These are phyloP conservation scores for Fomitiporia mediterranea DNA, from an alignment of 1,284 basidiomycete genomes.

Conservation along the genomic window DNA sequence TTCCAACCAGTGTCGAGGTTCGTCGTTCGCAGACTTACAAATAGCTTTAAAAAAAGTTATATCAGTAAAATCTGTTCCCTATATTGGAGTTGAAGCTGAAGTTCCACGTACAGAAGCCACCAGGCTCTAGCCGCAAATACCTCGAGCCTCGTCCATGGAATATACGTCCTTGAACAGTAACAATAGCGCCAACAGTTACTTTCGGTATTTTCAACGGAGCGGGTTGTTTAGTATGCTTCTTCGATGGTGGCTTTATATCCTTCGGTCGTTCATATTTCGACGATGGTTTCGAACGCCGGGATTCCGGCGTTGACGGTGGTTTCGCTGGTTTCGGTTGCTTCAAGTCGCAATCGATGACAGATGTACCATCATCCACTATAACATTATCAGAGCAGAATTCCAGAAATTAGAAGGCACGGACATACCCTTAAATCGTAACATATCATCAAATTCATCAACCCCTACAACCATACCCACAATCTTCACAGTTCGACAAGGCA, in stretches of 20 bases:
- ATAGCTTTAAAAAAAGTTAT: conserved; percentile 30
- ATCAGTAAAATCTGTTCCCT: background rate
- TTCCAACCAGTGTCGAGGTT: conserved; percentile 51
- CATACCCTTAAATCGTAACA: conserved; percentile 41
- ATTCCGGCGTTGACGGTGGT: background rate
- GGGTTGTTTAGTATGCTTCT: conserved; percentile 19
- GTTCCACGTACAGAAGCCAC: conserved; percentile 35
- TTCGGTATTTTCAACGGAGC: conserved; percentile 34
- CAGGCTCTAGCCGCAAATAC: conserved; percentile 41
- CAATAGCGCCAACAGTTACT: conserved; percentile 47
- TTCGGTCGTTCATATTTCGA: conserved; percentile 20
- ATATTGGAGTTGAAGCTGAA: background rate
- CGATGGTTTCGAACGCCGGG: background rate
- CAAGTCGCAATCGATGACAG: conserved; percentile 59
- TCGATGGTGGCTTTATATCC: conserved; percentile 7
- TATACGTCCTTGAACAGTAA: conserved; percentile 45
- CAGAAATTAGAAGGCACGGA: background rate
- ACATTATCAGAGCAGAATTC: conserved; percentile 1
- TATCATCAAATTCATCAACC: conserved; percentile 52
- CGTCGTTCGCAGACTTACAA: conserved; percentile 51
- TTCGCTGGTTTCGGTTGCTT: conserved; percentile 28
- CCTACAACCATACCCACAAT: conserved; percentile 63
- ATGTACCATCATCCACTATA: conserved; percentile 70
- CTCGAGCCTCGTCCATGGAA: conserved; percentile 38
- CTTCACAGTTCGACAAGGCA: conserved; percentile 60